Conservation (phyloP, 345 rosid species). For the Theobroma cacao region DNA sequence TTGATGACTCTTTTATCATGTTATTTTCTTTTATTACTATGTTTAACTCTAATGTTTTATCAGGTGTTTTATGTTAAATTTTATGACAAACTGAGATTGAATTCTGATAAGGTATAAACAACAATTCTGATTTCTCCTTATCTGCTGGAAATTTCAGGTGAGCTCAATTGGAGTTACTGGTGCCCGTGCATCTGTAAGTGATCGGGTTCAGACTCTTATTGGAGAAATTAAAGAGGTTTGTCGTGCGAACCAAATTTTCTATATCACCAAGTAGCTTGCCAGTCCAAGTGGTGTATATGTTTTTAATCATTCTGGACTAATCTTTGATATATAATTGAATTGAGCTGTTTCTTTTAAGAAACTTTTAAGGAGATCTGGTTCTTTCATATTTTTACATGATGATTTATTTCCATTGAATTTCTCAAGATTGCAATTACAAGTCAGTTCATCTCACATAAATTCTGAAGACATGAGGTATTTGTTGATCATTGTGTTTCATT, state of each 20-base stretch:
- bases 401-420: background rate
- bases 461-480: background rate
- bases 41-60: background rate
- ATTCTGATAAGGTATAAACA: background rate
- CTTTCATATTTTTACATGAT: background rate
- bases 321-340: background rate
- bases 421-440: background rate
- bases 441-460: background rate
- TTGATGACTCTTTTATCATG: background rate
- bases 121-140: background rate
- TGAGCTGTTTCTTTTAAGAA: background rate
- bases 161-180: constrained; percentile 93
- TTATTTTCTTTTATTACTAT: background rate
- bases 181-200: constrained; percentile 70
- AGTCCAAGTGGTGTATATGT: background rate
- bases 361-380: background rate
- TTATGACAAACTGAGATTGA: background rate
- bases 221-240: constrained; percentile 68
- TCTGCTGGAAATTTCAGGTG: constrained; percentile 45
- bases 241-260: background rate
- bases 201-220: constrained; percentile 58
- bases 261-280: background rate
- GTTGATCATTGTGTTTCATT: background rate
- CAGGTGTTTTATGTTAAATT: background rate
- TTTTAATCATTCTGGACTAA: background rate